Conservation (phyloP, 495 filamentous ascomycete genomes). For the Astrothelium macrocarpum region DNA sequence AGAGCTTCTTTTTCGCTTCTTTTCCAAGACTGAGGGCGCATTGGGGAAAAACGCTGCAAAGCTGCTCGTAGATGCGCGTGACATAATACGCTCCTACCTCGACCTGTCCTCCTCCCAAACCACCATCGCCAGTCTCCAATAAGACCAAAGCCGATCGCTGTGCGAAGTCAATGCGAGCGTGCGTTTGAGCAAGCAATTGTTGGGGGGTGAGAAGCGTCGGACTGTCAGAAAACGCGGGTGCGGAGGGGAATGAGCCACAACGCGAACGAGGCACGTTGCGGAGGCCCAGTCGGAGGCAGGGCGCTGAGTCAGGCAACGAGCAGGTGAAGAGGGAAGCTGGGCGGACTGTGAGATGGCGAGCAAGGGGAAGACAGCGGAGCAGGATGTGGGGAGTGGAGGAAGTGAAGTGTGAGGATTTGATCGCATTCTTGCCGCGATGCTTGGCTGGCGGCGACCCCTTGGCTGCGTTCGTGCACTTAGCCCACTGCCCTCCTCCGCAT, state of each 20-base stretch:
- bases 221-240: constrained; percentile 13
- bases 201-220: constrained; percentile 5
- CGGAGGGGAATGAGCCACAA: constrained; percentile 5
- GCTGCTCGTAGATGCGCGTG: constrained; percentile 28
- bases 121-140: constrained; percentile 13
- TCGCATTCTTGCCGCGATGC: neutral
- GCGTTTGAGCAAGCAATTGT: neutral
- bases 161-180: neutral
- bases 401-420: neutral
- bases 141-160: too few relatives aligned
- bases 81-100: constrained; percentile 24
- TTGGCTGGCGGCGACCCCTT: neutral
- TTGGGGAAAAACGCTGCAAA: constrained; percentile 88
- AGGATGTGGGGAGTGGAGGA: neutral
- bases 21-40: constrained; percentile 57
- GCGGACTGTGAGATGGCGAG: neutral
- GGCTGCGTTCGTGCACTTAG: too few relatives aligned
- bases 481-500: neutral
- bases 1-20: constrained; percentile 29
- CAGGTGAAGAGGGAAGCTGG: neutral
- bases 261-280: constrained; percentile 7
- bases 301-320: neutral
- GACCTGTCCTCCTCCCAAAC: constrained; percentile 14
- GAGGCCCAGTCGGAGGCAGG: neutral
- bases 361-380: neutral